Base-by-base conservation (phyloP, 2,329 filamentous ascomycete species). In the Fusarium phyllophilum region DNA sequence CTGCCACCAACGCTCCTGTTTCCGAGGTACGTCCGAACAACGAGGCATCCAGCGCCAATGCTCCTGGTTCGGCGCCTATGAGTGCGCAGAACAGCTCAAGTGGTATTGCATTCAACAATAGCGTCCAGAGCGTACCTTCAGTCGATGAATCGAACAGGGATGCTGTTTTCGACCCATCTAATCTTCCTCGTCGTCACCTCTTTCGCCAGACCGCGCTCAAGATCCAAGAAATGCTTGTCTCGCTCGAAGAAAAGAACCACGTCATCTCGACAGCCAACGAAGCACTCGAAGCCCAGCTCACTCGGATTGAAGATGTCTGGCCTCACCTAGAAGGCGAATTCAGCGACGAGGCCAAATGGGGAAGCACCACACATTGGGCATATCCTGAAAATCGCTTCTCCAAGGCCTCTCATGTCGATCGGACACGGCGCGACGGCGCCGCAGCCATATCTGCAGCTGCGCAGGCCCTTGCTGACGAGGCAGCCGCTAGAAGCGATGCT, bases 171-270 rank as follows among this genome's bases (percentile, higher is more conserved):
- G 87, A 89, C 74, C 84, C 85, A 41, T 85, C 85, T 76, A 92
- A 93, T 78, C 81, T 93, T 48, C 88, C 88, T 59, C 90, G 92
- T 73, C 91, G 94, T 74, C 89, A 93, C 78, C 86, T 95, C 46
- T 97, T 96, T 80, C 90, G 91, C 77, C 91, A 94, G 68, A 91
- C 96, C 60, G 92, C 94, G 42, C 88, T 91, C 77, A 92, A 93
- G 74, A 92, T 97, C 59, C 90, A 92, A 74, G 93, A 95, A 77
- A 93, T 98, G 86, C 90, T 98, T 49, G 90, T 94, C 54, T 96
- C 95, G 3, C 89, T 98, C 42, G 96, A 99, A 79, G 96, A 99
- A 84, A 99, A 99, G 84, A 97, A 98, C 76, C 95, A 98, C 77
- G 96, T 99, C 76, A 93, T 98, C 64, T 93, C 94, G 42, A 97